phyloP scores from a whole-genome alignment of 2,329 filamentous ascomycete genomes.

The Sarocladium oryzae region DNA sequence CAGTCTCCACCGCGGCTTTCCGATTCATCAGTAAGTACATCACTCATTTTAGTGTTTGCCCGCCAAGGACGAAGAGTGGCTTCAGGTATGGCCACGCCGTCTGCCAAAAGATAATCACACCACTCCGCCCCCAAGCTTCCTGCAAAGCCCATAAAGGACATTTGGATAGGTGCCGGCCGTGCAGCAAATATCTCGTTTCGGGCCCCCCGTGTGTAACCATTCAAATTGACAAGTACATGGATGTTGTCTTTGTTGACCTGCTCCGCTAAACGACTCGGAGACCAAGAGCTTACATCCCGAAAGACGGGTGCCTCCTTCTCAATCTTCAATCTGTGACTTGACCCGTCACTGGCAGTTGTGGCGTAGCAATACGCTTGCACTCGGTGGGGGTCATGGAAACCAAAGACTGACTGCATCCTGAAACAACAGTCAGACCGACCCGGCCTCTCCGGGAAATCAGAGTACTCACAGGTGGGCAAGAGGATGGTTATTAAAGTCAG shows the following conservation, averaged over 20 bases:
- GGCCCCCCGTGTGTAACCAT: constrained; percentile 94
- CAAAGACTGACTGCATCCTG: constrained; percentile 96
- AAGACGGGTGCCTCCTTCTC: constrained; percentile 90
- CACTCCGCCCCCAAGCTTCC: constrained; percentile 94
- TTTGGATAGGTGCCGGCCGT: constrained; percentile 88
- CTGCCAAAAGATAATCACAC: constrained; percentile 95
- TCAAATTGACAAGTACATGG: constrained; percentile 94
- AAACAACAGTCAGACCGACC: background rate
- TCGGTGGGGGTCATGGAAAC: constrained; percentile 67
- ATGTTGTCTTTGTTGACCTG: constrained; percentile 85
- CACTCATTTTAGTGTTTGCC: constrained; percentile 66
- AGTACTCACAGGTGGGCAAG: constrained; percentile 70
- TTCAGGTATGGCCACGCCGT: constrained; percentile 76
- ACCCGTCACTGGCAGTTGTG: constrained; percentile 85
- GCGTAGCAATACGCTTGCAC: constrained; percentile 92
- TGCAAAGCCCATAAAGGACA: constrained; percentile 99
- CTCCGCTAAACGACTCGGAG: constrained; percentile 73
- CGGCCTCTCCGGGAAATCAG: background rate
- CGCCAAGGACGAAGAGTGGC: constrained; percentile 76
- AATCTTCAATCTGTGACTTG: constrained; percentile 84
- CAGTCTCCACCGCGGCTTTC: constrained; percentile 68
- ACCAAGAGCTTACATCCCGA: constrained; percentile 79
- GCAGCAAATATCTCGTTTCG: constrained; percentile 96
- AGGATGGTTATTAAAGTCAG: constrained; percentile 98
- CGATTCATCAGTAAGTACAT: constrained; percentile 60